Conservation (phyloP, 345 rosid genomes). For the Salix suchowensis region DNA sequence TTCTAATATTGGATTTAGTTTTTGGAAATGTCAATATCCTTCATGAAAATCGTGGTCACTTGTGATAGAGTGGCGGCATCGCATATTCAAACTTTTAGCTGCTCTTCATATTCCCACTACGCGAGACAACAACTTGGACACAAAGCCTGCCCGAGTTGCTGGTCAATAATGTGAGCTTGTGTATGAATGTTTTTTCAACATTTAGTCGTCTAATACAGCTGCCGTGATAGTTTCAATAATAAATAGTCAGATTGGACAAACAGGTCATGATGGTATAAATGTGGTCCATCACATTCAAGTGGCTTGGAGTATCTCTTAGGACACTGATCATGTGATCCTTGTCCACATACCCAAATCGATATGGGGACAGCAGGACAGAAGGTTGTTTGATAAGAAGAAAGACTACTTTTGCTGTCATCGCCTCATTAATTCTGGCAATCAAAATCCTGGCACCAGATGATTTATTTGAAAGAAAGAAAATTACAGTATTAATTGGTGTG, state of each 20-base stretch:
- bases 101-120: neutral
- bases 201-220: neutral
- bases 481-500: neutral
- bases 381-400: slow-evolving; percentile 27
- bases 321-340: slow-evolving; percentile 33
- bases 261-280: neutral
- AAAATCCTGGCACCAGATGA: neutral
- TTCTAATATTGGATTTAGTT: neutral
- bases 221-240: neutral
- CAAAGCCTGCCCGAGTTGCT: neutral
- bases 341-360: slow-evolving; percentile 37
- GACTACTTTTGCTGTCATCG: neutral
- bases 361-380: slow-evolving; percentile 29
- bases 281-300: slow-evolving; percentile 42
- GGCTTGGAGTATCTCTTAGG: slow-evolving; percentile 24
- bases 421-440: neutral
- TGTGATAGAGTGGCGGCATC: neutral
- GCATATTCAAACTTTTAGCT: neutral
- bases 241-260: neutral
- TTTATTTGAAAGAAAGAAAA: neutral
- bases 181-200: neutral
- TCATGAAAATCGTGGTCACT: neutral
- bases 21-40: neutral
- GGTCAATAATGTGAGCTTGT: neutral
- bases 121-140: neutral